These are phyloP conservation scores for Endocalyx cinctus DNA, from an alignment of 2,329 filamentous ascomycete genomes.

Conservation along the genomic window DNA sequence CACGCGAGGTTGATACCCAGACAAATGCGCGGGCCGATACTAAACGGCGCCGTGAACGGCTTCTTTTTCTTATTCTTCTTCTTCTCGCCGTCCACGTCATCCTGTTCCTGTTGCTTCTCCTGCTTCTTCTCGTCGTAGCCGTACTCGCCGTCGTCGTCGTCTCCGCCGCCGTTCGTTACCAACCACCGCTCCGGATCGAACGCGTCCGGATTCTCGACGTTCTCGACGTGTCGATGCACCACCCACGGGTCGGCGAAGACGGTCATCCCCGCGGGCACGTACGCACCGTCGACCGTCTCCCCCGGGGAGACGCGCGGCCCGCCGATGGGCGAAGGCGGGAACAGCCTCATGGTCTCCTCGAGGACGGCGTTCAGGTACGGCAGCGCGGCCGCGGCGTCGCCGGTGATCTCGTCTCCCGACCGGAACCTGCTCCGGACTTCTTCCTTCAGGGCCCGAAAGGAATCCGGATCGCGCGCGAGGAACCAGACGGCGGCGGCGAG, in stretches of 20 bases:
- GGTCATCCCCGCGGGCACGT: constrained; percentile 16
- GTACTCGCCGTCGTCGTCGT: constrained; percentile 3
- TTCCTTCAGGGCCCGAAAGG: constrained; percentile 26
- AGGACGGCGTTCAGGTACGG: constrained; percentile 20
- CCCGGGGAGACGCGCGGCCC: constrained; percentile 20
- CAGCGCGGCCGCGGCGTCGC: constrained; percentile 10
- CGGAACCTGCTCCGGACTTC: constrained; percentile 31
- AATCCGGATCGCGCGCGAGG: constrained; percentile 29
- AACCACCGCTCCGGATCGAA: constrained; percentile 24
- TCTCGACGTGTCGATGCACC: constrained; percentile 15
- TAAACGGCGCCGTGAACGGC: constrained; percentile 15
- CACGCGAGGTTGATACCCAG: constrained; percentile 21
- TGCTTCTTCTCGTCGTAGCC: constrained; percentile 5
- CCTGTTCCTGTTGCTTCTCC: too few relatives aligned
- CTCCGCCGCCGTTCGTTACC: too few relatives aligned
- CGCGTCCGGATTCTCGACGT: constrained; percentile 17
- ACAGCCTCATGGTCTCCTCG: constrained; percentile 20
- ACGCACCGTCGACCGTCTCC: constrained; percentile 19
- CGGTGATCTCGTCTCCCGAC: constrained; percentile 16
- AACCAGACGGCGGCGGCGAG: constrained; percentile 32
- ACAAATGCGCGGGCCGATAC: constrained; percentile 18
- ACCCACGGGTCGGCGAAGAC: constrained; percentile 19
- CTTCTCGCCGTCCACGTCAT: constrained; percentile 2
- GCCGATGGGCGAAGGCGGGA: constrained; percentile 21
- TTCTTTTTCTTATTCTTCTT: constrained; percentile 5